Conservation (phyloP, 163 green algal genomes). For the Scenedesmus sp. region DNA sequence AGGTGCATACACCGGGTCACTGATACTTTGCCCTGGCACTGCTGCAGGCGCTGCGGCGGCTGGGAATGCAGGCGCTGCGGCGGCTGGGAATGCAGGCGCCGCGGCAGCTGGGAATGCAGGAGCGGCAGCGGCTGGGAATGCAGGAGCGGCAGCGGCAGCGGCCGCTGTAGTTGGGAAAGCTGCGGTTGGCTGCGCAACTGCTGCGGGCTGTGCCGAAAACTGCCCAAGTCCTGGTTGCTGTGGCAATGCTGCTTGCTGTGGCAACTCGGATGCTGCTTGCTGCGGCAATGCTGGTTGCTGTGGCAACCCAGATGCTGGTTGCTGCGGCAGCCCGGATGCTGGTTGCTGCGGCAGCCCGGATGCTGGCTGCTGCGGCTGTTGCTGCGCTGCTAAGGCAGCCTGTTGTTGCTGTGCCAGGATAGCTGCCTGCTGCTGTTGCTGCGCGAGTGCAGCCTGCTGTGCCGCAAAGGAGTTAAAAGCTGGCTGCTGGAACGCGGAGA, state of each 20-base stretch:
- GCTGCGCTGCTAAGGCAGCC: constrained; percentile 26
- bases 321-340: background rate
- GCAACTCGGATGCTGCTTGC: no score
- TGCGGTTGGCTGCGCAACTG: background rate
- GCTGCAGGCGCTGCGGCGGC: background rate
- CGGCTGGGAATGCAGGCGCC: background rate
- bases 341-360: constrained; percentile 14
- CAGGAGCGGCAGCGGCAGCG: background rate
- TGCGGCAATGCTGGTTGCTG: background rate
- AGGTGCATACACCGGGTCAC: background rate
- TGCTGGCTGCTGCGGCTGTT: constrained; percentile 21
- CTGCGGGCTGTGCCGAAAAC: constrained; percentile 15
- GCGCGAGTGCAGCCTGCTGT: background rate
- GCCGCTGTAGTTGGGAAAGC: background rate
- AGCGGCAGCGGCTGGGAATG: background rate
- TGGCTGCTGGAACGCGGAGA: background rate
- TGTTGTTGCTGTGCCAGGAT: constrained; percentile 8
- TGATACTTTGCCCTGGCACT: background rate
- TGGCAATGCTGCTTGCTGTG: background rate
- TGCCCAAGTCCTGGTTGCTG: no score
- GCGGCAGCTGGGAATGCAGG: background rate
- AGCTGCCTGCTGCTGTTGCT: background rate
- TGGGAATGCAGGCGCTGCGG: background rate
- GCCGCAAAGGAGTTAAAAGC: background rate
- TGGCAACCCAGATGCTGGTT: background rate